A percentile compares a stretch with the other conserved stretches of the same genome.
phyloP scores from a whole-genome alignment of 805 yeast species.

The Tetrapisispora fleetii region DNA sequence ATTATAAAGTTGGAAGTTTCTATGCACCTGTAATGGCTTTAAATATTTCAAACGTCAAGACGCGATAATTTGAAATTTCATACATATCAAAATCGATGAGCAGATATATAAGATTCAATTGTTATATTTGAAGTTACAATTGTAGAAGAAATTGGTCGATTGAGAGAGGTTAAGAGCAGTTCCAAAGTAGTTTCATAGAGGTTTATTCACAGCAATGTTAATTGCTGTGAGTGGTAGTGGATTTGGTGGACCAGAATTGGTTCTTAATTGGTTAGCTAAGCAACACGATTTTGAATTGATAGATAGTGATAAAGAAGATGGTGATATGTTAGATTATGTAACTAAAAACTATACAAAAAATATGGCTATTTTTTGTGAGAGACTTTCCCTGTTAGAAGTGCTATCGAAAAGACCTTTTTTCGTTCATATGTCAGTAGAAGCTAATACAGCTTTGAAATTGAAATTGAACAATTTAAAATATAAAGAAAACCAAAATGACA shows the following conservation, averaged over 20 bases:
- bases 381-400: conserved; percentile 34
- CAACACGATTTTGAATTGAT: conserved; percentile 14
- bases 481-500: neutral
- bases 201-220: conserved; percentile 11
- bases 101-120: neutral
- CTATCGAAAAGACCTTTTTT: conserved; percentile 72
- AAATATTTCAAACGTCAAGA: neutral
- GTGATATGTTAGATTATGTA: conserved; percentile 45
- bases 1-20: too few relatives aligned
- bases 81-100: neutral
- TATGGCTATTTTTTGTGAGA: conserved; percentile 45
- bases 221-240: conserved; percentile 24
- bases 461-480: conserved; percentile 1
- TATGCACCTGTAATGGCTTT: too few relatives aligned
- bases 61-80: neutral
- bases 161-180: too few relatives aligned
- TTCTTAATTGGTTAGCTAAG: conserved; percentile 11
- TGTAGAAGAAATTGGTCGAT: too few relatives aligned
- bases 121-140: too few relatives aligned
- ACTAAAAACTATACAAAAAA: conserved; percentile 58
- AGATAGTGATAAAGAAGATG: conserved; percentile 18
- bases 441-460: conserved; percentile 48
- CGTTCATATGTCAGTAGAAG: conserved; percentile 67
- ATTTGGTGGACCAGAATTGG: conserved; percentile 17
- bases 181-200: too few relatives aligned